Conservation (phyloP, 2,329 filamentous ascomycete species). For the Cercospora zeina region DNA sequence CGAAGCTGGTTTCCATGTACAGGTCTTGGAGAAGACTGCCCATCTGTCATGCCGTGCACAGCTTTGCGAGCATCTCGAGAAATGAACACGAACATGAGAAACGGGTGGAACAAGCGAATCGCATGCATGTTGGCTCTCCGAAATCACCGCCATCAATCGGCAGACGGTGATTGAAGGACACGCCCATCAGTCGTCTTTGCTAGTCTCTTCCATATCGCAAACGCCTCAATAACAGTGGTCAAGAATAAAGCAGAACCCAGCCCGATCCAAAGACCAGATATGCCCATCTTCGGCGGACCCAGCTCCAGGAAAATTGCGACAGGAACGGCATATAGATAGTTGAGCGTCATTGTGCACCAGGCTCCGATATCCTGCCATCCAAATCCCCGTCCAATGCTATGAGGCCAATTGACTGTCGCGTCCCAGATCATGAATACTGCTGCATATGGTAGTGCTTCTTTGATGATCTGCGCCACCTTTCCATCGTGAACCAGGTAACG, state of each 20-base stretch:
- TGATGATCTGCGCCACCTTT: slow-evolving; percentile 40
- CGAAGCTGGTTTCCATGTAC: too few species aligned
- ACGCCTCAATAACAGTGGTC: slow-evolving; percentile 15
- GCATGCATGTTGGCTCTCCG: neutral
- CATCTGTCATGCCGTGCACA: too few species aligned
- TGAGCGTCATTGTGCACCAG: slow-evolving; percentile 42
- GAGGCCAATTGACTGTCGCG: slow-evolving; percentile 41
- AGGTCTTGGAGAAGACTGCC: too few species aligned
- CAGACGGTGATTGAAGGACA: neutral
- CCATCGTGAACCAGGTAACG: slow-evolving; percentile 41
- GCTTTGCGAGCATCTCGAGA: too few species aligned
- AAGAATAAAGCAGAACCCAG: slow-evolving; percentile 31
- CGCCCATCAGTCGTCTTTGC: slow-evolving; percentile 17
- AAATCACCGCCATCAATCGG: neutral
- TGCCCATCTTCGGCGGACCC: slow-evolving; percentile 38
- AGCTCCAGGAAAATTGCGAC: slow-evolving; percentile 43
- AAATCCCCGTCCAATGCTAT: slow-evolving; percentile 42
- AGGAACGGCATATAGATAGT: slow-evolving; percentile 44
- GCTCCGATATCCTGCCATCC: slow-evolving; percentile 45
- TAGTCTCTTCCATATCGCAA: slow-evolving; percentile 16
- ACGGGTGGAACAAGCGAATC: neutral
- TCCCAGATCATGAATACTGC: slow-evolving; percentile 45
- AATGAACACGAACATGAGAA: neutral
- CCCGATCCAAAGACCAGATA: slow-evolving; percentile 43
- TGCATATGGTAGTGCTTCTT: slow-evolving; percentile 40